A percentile compares a stretch with the other conserved stretches of the same genome.
Conservation (phyloP, 2,329 filamentous ascomycete species). For the Gaeumannomyces tritici region DNA sequence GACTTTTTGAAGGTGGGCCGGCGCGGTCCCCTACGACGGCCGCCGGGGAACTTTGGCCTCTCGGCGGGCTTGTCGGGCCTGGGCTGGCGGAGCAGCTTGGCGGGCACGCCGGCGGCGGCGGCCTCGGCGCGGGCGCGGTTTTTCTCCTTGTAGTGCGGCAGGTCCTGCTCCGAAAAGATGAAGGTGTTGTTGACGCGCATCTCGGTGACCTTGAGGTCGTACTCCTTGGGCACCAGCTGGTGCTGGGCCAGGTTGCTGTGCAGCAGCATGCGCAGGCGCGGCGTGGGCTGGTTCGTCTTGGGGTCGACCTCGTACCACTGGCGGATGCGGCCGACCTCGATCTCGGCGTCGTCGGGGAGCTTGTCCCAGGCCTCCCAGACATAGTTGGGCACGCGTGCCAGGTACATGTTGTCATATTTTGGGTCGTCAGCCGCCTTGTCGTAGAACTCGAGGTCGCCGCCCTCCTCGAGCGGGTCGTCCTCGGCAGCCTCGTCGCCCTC, state of each 20-base stretch:
- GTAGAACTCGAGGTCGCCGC: slow-evolving; percentile 52
- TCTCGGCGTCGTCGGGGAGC: slow-evolving; percentile 71
- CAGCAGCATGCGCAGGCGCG: slow-evolving; percentile 56
- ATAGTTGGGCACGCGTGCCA: slow-evolving; percentile 69
- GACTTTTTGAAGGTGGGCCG: slow-evolving; percentile 59
- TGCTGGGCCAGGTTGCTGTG: slow-evolving; percentile 55
- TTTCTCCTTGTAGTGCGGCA: slow-evolving; percentile 63
- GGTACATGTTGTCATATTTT: slow-evolving; percentile 45
- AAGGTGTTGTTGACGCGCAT: slow-evolving; percentile 66
- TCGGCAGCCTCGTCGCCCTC: slow-evolving; percentile 29
- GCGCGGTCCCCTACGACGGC: slow-evolving; percentile 12
- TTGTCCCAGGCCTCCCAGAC: slow-evolving; percentile 73
- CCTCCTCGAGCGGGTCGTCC: slow-evolving; percentile 53
- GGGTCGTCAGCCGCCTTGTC: slow-evolving; percentile 21
- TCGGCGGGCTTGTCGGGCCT: slow-evolving; percentile 32
- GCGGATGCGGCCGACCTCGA: slow-evolving; percentile 68
- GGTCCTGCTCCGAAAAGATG: slow-evolving; percentile 87
- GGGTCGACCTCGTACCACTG: slow-evolving; percentile 45
- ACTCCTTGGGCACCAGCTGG: slow-evolving; percentile 74
- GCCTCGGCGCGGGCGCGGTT: slow-evolving; percentile 47
- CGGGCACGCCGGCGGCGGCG: slow-evolving; percentile 48
- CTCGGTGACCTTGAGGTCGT: slow-evolving; percentile 55
- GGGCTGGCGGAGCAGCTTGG: slow-evolving; percentile 35
- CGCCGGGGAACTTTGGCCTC: slow-evolving; percentile 5
- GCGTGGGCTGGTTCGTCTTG: slow-evolving; percentile 32